Evolutionary conservation across 108 stramenopile species (phyloP), one percentile per base, ranked within the genome.

Genomic region (Discostella pseudostelligera): DNA sequence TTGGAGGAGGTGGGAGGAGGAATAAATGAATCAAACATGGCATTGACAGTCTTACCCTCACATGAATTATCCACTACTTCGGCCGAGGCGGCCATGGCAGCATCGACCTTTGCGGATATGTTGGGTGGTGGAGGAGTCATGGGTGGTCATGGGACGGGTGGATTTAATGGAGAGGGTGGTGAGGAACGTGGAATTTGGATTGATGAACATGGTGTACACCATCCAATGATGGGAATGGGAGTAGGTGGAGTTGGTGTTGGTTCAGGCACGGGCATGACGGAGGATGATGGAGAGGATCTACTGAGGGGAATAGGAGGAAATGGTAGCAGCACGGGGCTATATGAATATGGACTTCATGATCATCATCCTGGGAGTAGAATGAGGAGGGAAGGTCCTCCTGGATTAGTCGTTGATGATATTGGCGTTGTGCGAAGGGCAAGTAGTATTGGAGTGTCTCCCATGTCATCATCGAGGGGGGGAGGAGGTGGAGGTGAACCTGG

Each of bases 61-160:
- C 70, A 78, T 54, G 69, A 71, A 62, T 37, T 78, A 16, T 65
- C 64, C 47, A 49, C 69, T 14, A 78, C 77, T 9, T 70, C 77
- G 39, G 48, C 64, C 14, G 65, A 78, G 37, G 77, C 77, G 39
- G 77, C 70, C 7, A 19, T 62, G 46, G 77, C 77, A 17, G 77
- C 77, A 1, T 29, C 47, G 12, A 71, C 77, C 13, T 70, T 78
- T 29, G 58, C 77, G 10, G 58, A 60, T 47, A 70, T 70, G 69
- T 36, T 59, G 22, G n/a, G 44, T 4, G 44, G 59, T 6, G 44
- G 32, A 28, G 32, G 29, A 39, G 35, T 8, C 11, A 32, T 8
- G 1, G 42, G 40, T 13, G 58, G 21, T 4, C 13, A 14, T 24
- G 20, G 20, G 3, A 37, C 8, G 6, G 51, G 51, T 51, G 50